Evolutionary conservation across 148 eudicot genomes (phyloP).

Genomic region (Silene conica): DNA sequence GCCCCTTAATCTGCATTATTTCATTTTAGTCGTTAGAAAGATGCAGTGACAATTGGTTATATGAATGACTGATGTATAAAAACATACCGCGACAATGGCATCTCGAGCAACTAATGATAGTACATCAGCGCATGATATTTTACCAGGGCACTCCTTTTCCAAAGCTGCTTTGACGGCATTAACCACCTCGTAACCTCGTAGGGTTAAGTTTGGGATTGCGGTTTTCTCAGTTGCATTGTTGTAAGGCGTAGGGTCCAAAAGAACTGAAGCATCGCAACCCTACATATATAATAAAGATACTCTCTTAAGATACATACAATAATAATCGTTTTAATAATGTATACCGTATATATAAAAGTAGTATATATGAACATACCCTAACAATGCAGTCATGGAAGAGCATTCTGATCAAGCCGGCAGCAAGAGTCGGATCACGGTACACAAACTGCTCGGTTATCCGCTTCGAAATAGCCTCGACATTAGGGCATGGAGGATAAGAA

Average conservation of each 20-base stretch:
- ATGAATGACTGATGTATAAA: background rate
- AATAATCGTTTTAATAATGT: no score
- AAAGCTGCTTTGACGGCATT: slow-evolving; percentile 31
- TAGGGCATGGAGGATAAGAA: background rate
- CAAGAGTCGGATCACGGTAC: background rate
- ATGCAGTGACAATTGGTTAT: no score
- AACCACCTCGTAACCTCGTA: slow-evolving; percentile 36
- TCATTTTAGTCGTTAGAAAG: background rate
- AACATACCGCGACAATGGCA: slow-evolving; percentile 27
- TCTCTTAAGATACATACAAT: background rate
- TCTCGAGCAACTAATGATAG: slow-evolving; percentile 39
- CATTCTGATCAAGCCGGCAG: slow-evolving; percentile 1
- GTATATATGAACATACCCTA: slow-evolving; percentile 1
- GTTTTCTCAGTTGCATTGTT: background rate
- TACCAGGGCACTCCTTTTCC: slow-evolving; percentile 37
- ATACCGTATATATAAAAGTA: no score
- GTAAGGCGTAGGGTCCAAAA: slow-evolving; percentile 4
- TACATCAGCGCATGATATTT: slow-evolving; percentile 45
- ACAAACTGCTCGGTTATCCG: background rate
- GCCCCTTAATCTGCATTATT: slow-evolving; percentile 37
- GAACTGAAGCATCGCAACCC: slow-evolving; percentile 51
- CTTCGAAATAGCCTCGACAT: background rate
- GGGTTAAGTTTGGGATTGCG: slow-evolving; percentile 23
- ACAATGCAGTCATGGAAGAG: slow-evolving; percentile 8
- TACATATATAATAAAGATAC: background rate